A percentile compares a stretch with the other conserved stretches of the same genome.
Evolutionary conservation across 768 basidiomycete species (phyloP).

Genomic region (Pisolithus marmoratus): DNA sequence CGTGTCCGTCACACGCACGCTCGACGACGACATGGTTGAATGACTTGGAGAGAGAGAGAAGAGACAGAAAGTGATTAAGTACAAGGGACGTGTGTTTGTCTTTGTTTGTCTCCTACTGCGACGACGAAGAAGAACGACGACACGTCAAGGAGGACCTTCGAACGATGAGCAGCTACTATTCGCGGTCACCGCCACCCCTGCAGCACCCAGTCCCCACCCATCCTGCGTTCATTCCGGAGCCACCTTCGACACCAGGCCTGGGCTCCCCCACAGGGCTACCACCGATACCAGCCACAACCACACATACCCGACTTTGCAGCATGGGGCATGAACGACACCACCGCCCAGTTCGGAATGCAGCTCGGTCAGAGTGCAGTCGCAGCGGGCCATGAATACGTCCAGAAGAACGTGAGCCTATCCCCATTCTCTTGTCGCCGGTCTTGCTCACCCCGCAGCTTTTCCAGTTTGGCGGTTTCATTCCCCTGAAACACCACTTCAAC

Average conservation of each 20-base stretch:
- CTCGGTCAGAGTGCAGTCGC: conserved; percentile 87
- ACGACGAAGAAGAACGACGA: neutral
- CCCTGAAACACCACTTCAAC: conserved; percentile 88
- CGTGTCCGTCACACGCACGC: conserved; percentile 57
- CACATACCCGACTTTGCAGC: conserved; percentile 47
- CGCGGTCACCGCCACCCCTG: conserved; percentile 68
- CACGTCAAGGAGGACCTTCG: neutral
- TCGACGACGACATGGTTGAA: conserved; percentile 35
- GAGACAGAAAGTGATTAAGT: too few relatives aligned
- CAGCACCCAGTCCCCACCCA: conserved; percentile 88
- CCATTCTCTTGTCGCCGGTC: neutral
- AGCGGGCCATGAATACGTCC: conserved; percentile 93
- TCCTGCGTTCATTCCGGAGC: conserved; percentile 80
- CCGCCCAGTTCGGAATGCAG: conserved; percentile 95
- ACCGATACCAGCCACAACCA: conserved; percentile 31
- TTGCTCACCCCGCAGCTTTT: conserved; percentile 4
- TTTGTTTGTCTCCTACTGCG: neutral
- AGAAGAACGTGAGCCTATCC: conserved; percentile 69
- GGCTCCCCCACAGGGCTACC: conserved; percentile 45
- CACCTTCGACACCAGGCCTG: conserved; percentile 57
- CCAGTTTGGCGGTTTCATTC: conserved; percentile 78
- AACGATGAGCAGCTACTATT: conserved; percentile 32
- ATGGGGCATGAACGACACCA: conserved; percentile 88
- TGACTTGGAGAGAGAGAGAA: conserved; percentile 10
- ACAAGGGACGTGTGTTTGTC: conserved; percentile 16